Percentiles rank a stretch among this genome's conserved stretches.
Evolutionary conservation across 2,329 filamentous ascomycete genomes (phyloP).

Genomic region (Coniosporium tulheliwenetii): DNA sequence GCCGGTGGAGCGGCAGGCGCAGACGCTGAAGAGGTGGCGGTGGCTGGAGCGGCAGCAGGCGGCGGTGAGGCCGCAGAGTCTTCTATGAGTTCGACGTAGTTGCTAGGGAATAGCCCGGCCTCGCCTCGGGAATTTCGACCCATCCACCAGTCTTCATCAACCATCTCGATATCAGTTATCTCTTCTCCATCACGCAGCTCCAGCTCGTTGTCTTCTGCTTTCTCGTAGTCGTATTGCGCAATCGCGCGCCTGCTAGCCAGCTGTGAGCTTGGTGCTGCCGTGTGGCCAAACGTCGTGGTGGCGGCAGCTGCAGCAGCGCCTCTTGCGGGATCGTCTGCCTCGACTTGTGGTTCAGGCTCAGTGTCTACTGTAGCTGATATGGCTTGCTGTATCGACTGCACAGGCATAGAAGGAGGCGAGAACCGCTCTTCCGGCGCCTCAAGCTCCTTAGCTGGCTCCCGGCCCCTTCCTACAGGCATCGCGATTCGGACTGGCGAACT

Average conservation of each 20-base stretch:
- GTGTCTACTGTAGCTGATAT: conserved; percentile 50
- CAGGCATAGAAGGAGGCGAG: conserved; percentile 44
- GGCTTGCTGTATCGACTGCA: conserved; percentile 44
- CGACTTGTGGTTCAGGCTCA: conserved; percentile 45
- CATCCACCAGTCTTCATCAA: conserved; percentile 98
- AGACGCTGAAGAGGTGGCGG: conserved; percentile 22
- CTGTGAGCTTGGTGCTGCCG: conserved; percentile 18
- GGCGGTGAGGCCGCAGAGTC: conserved; percentile 30
- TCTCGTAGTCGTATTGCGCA: conserved; percentile 91
- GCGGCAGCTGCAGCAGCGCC: conserved; percentile 33
- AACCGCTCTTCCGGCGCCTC: conserved; percentile 35
- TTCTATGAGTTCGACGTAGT: conserved; percentile 81
- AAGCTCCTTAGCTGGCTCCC: conserved; percentile 24
- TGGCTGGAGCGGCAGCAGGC: conserved; percentile 17
- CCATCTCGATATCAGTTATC: conserved; percentile 88
- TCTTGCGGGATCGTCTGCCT: conserved; percentile 39
- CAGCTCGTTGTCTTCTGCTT: conserved; percentile 93
- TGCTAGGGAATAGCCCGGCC: conserved; percentile 84
- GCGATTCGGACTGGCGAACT: conserved; percentile 72
- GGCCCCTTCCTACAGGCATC: conserved; percentile 60
- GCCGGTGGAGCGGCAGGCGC: conserved; percentile 19
- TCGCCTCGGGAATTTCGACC: conserved; percentile 77
- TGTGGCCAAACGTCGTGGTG: conserved; percentile 25
- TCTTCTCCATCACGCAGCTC: conserved; percentile 78
- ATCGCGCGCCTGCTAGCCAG: conserved; percentile 54